Evolutionary conservation across 805 yeast genomes (phyloP).

Genomic region (Torulaspora indica): DNA sequence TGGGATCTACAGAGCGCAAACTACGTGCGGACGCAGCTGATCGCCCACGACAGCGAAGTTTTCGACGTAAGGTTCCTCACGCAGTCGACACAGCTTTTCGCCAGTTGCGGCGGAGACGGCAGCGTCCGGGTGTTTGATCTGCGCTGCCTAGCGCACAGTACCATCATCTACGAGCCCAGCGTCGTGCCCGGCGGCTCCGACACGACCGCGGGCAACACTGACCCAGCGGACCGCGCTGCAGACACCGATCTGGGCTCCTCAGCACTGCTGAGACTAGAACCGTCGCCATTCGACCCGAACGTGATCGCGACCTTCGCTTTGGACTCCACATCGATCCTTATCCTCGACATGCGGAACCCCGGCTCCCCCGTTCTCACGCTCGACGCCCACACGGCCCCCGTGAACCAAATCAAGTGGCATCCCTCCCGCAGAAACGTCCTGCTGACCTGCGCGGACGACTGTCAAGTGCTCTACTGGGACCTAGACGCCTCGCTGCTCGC

Average conservation of each 20-base stretch:
- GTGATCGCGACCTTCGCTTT: conserved; percentile 78
- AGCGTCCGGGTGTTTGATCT: conserved; percentile 89
- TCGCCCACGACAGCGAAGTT: conserved; percentile 95
- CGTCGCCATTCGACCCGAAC: conserved; percentile 77
- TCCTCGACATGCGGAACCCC: conserved; percentile 84
- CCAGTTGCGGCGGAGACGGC: conserved; percentile 94
- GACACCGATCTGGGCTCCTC: conserved; percentile 32
- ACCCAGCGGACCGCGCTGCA: conserved; percentile 1
- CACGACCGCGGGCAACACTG: conserved; percentile 9
- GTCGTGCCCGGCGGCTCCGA: conserved; percentile 1
- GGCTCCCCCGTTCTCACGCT: conserved; percentile 72
- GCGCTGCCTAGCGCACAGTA: conserved; percentile 83
- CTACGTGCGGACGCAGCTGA: conserved; percentile 81
- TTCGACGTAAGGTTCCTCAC: conserved; percentile 84
- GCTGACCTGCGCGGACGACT: conserved; percentile 63
- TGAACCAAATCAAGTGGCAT: conserved; percentile 81
- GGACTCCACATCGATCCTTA: conserved; percentile 56
- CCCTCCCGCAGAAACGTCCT: conserved; percentile 59
- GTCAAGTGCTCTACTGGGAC: conserved; percentile 72
- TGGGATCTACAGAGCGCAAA: conserved; percentile 65
- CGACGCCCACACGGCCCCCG: conserved; percentile 60
- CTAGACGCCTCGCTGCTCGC: conserved; percentile 34
- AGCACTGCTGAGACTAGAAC: conserved; percentile 70
- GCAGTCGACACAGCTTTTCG: conserved; percentile 65
- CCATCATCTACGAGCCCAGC: conserved; percentile 82